These are phyloP conservation scores for Hanseniaspora gamundiae DNA, from an alignment of 1,139 yeast genomes.

Conservation along the genomic window DNA sequence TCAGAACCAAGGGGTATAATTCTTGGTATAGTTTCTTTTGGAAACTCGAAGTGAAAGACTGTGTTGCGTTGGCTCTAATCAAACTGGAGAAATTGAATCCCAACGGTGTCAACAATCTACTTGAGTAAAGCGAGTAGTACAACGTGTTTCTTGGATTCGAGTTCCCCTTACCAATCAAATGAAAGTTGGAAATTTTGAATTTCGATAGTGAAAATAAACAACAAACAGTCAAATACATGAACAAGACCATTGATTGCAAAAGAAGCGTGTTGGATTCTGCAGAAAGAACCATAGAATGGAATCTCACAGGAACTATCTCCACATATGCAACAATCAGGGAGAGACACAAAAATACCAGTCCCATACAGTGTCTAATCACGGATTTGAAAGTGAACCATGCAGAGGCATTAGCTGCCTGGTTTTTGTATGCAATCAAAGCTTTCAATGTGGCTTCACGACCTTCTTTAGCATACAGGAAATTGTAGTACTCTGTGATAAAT, in stretches of 20 bases:
- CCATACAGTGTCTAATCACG: conserved; percentile 8
- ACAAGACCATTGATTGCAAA: conserved; percentile 14
- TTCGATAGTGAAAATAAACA: conserved; percentile 24
- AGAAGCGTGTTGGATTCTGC: conserved; percentile 13
- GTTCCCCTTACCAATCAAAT: conserved; percentile 21
- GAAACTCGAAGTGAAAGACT: conserved; percentile 14
- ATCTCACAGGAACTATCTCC: conserved; percentile 19
- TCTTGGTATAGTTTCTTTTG: conserved; percentile 18
- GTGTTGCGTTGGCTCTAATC: conserved; percentile 13
- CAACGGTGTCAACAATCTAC: conserved; percentile 22
- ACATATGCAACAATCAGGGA: conserved; percentile 15
- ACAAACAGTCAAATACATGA: conserved; percentile 19
- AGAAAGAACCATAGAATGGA: conserved; percentile 19
- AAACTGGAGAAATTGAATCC: conserved; percentile 23
- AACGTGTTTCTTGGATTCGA: conserved; percentile 23
- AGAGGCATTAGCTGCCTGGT: conserved; percentile 5
- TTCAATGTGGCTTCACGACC: conserved; percentile 2
- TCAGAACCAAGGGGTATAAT: conserved; percentile 18
- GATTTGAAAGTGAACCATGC: conserved; percentile 8
- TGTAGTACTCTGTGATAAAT: conserved; percentile 21
- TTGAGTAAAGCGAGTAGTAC: conserved; percentile 22
- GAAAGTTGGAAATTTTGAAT: conserved; percentile 22
- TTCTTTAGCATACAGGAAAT: conserved; percentile 16
- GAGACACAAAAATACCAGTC: conserved; percentile 11
- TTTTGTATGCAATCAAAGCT: conserved; percentile 17